phyloP scores from a whole-genome alignment of 225 moss, liverwort and hornwort species.

The Polytrichum commune region DNA sequence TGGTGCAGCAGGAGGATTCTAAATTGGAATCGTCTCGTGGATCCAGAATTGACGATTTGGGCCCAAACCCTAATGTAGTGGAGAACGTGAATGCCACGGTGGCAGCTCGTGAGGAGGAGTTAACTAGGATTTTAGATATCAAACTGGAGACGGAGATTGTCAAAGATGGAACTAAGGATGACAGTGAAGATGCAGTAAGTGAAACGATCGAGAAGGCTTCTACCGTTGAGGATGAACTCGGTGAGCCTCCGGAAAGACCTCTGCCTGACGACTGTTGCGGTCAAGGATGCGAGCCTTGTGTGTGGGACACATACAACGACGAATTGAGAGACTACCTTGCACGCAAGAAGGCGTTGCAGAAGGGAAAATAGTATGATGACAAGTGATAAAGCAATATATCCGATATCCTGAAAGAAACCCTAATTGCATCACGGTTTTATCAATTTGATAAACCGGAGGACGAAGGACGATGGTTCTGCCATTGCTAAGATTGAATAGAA shows the following conservation, averaged over 20 bases:
- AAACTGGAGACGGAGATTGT: conserved; percentile 9
- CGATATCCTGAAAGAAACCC: no score
- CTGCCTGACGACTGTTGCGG: conserved; percentile 91
- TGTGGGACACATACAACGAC: conserved; percentile 95
- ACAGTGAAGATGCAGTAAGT: conserved; percentile 3
- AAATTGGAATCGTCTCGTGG: no score
- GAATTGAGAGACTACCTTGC: conserved; percentile 70
- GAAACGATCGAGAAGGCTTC: conserved; percentile 12
- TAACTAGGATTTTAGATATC: conserved; percentile 10
- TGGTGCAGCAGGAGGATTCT: no score
- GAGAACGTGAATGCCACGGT: background rate
- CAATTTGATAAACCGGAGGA: no score
- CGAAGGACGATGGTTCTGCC: no score
- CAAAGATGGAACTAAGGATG: conserved; percentile 6
- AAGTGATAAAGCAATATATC: background rate
- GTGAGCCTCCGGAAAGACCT: conserved; percentile 89
- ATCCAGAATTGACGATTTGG: no score
- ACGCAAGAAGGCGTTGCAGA: conserved; percentile 49
- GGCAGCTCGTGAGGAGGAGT: conserved; percentile 9
- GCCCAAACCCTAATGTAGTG: no score
- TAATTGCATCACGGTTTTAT: no score
- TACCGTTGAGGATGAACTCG: conserved; percentile 48
- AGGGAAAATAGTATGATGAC: conserved; percentile 28
- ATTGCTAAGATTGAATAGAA: no score
- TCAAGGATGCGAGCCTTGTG: conserved; percentile 80